Conservation (phyloP, 2,329 filamentous ascomycete species). For the Aspergillus caelatus region DNA sequence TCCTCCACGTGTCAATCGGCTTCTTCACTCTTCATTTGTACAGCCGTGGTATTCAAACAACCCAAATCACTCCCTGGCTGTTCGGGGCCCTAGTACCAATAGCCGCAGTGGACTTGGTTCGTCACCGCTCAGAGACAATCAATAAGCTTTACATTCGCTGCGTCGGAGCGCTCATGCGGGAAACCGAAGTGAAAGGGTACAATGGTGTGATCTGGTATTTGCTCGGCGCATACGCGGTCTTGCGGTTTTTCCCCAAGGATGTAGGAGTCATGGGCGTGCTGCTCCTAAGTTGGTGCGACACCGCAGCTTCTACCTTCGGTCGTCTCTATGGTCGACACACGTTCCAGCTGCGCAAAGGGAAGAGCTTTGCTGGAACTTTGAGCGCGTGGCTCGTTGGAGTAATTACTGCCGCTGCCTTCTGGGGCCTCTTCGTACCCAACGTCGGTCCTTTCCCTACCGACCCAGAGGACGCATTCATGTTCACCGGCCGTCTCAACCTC, state of each 20-base stretch:
- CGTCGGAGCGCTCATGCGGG: conserved; percentile 91
- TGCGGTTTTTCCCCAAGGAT: conserved; percentile 90
- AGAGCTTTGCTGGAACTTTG: conserved; percentile 85
- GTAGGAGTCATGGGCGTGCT: conserved; percentile 86
- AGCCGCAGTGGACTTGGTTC: conserved; percentile 75
- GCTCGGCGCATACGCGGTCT: conserved; percentile 82
- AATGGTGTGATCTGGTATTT: conserved; percentile 98
- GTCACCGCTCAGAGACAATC: conserved; percentile 77
- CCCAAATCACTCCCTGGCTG: conserved; percentile 79
- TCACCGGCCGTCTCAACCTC: conserved; percentile 69
- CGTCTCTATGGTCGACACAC: conserved; percentile 88
- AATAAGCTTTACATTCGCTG: conserved; percentile 85
- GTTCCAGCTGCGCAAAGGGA: conserved; percentile 78
- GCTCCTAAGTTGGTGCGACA: conserved; percentile 96
- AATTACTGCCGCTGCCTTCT: conserved; percentile 82
- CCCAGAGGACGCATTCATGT: conserved; percentile 74
- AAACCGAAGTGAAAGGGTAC: conserved; percentile 90
- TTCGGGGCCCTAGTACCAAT: conserved; percentile 82
- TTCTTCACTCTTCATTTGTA: conserved; percentile 92
- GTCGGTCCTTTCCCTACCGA: conserved; percentile 70
- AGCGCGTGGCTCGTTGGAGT: conserved; percentile 84
- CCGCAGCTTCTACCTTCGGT: conserved; percentile 92
- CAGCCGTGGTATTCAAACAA: conserved; percentile 73
- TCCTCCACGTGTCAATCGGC: conserved; percentile 92
- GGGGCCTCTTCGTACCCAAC: conserved; percentile 78